Percentiles rank a stretch among this genome's conserved stretches.
These are phyloP conservation scores for Arthrobotrys musiformis DNA, from an alignment of 2,329 filamentous ascomycete genomes.

Conservation along the genomic window DNA sequence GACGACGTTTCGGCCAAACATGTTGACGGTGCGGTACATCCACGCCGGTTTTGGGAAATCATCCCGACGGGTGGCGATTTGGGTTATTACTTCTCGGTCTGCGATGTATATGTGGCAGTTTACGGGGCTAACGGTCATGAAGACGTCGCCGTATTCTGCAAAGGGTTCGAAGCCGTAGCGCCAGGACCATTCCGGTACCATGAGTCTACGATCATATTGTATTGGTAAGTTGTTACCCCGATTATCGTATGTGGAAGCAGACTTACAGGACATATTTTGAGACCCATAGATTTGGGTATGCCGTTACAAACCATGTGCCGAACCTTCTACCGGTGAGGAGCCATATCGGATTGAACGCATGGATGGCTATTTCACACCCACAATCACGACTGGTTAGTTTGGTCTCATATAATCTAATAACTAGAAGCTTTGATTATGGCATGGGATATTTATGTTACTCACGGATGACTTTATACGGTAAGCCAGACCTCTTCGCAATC, in stretches of 20 bases:
- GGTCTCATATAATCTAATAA: too few relatives aligned
- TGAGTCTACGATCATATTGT: conserved; percentile 61
- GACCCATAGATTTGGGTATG: conserved; percentile 50
- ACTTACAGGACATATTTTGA: conserved; percentile 50
- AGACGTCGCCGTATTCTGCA: conserved; percentile 66
- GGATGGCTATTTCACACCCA: conserved; percentile 12
- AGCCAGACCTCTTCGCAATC: conserved; percentile 58
- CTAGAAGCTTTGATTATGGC: neutral
- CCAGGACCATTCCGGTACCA: conserved; percentile 73
- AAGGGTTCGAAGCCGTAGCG: conserved; percentile 70
- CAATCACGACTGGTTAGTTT: neutral
- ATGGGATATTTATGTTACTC: conserved; percentile 51
- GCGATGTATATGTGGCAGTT: conserved; percentile 58
- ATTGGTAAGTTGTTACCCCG: neutral
- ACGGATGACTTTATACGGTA: conserved; percentile 59
- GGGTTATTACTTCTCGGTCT: conserved; percentile 59
- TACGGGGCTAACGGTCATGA: conserved; percentile 57
- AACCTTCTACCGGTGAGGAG: conserved; percentile 53
- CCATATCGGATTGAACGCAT: conserved; percentile 42
- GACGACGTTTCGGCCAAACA: conserved; percentile 60
- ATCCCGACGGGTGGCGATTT: conserved; percentile 58
- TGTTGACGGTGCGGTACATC: conserved; percentile 60
- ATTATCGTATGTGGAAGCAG: too few relatives aligned
- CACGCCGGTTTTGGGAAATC: conserved; percentile 60
- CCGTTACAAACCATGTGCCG: conserved; percentile 52